These are phyloP conservation scores for Colletotrichum scovillei DNA, from an alignment of 2,329 filamentous ascomycete genomes.

Conservation along the genomic window DNA sequence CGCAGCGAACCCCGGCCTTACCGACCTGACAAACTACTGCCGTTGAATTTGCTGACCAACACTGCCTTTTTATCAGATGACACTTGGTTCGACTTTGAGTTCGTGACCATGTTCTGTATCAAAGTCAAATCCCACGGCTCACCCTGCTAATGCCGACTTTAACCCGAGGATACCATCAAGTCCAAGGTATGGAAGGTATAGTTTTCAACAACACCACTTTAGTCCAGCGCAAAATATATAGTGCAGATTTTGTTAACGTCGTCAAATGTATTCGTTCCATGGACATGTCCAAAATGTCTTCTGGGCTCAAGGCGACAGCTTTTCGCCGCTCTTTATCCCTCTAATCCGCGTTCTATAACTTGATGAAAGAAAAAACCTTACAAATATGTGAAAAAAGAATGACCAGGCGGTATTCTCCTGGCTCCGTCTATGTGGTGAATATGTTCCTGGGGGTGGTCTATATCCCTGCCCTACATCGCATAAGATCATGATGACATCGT, in stretches of 20 bases:
- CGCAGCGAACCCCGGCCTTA: not conserved
- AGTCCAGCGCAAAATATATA: not conserved
- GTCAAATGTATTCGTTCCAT: not conserved
- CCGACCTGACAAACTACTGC: not conserved
- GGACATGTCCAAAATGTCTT: no score
- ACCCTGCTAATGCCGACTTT: slow-evolving; percentile 1
- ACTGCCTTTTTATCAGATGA: not conserved
- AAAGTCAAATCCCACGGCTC: slow-evolving; percentile 11
- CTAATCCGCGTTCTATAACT: slow-evolving; percentile 5
- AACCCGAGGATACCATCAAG: not conserved
- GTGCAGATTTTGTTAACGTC: not conserved
- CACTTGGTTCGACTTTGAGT: slow-evolving; percentile 9
- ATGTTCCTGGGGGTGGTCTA: not conserved
- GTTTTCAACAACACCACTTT: not conserved
- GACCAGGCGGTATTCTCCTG: not conserved
- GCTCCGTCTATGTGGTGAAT: slow-evolving; percentile 9
- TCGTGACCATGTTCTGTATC: not conserved
- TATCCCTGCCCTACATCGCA: not conserved
- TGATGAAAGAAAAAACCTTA: not conserved
- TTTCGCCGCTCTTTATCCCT: not conserved
- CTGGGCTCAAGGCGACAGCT: not conserved
- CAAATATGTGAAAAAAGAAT: not conserved
- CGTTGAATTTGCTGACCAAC: not conserved
- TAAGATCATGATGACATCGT: not conserved
- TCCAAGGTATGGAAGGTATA: not conserved